These are phyloP conservation scores for Patellifolia procumbens DNA, from an alignment of 179 eudicot genomes.

Conservation along the genomic window DNA sequence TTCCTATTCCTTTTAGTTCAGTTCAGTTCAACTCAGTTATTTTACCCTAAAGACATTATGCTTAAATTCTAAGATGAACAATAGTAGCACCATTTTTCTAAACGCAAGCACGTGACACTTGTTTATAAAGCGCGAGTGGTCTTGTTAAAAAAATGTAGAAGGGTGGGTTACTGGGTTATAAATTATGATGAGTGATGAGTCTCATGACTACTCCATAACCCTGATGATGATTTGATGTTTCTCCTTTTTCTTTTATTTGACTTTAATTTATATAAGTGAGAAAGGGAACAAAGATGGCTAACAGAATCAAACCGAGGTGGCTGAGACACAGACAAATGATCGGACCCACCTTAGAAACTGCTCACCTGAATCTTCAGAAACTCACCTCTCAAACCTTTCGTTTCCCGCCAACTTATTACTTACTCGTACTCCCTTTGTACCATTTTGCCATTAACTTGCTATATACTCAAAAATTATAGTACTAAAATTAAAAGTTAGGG, in stretches of 20 bases:
- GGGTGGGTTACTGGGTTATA: no score
- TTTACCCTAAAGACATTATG: no score
- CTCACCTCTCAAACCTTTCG: background rate
- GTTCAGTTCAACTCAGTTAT: no score
- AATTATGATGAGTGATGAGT: background rate
- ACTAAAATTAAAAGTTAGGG: no score
- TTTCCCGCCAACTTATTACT: background rate
- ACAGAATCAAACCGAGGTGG: conserved; percentile 20
- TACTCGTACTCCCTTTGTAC: background rate
- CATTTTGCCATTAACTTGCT: background rate
- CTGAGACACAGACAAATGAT: conserved; percentile 3
- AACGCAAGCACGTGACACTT: no score
- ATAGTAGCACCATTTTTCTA: no score
- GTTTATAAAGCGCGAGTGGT: no score
- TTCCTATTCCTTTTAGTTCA: no score
- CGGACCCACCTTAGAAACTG: conserved; percentile 25
- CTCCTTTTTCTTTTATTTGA: background rate
- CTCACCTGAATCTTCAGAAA: conserved; percentile 26
- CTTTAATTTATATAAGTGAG: background rate
- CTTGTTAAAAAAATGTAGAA: no score
- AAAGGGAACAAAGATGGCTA: background rate
- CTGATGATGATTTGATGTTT: background rate
- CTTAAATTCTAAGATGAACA: no score
- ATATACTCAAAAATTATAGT: no score
- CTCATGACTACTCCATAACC: no score